Evolutionary conservation across 768 basidiomycete genomes (phyloP).

Genomic region (Postia placenta): DNA sequence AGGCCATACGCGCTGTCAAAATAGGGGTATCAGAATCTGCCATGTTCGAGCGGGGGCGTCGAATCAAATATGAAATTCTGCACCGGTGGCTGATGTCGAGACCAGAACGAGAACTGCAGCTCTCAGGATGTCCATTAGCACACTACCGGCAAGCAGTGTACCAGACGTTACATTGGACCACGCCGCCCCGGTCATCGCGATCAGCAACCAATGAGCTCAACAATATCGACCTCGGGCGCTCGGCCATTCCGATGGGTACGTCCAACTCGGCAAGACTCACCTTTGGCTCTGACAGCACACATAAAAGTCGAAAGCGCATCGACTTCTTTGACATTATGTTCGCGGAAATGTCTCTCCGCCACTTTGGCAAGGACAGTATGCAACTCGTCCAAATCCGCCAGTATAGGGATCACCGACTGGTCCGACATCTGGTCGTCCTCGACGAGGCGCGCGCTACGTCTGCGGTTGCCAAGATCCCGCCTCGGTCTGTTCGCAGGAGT

Average conservation of each 20-base stretch:
- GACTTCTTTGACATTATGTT: constrained; percentile 63
- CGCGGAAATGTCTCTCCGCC: constrained; percentile 69
- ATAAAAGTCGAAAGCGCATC: constrained; percentile 80
- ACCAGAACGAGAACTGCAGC: too few species aligned
- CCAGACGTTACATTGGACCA: too few species aligned
- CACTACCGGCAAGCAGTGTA: too few species aligned
- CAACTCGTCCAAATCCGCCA: constrained; percentile 65
- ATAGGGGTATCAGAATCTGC: not conserved
- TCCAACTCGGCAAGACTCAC: constrained; percentile 15
- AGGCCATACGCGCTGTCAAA: not conserved
- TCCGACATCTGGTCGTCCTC: constrained; percentile 44
- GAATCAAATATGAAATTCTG: too few species aligned
- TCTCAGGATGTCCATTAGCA: too few species aligned
- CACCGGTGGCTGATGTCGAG: too few species aligned
- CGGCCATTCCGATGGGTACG: too few species aligned
- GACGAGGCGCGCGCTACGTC: constrained; percentile 66
- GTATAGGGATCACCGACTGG: constrained; percentile 45
- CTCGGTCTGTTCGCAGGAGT: constrained; percentile 71
- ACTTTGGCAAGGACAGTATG: constrained; percentile 61
- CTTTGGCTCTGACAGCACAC: constrained; percentile 58
- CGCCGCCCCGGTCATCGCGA: too few species aligned
- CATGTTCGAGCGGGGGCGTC: too few species aligned
- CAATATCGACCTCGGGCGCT: too few species aligned
- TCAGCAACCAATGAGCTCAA: too few species aligned
- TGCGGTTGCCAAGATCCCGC: constrained; percentile 59